phyloP scores from a whole-genome alignment of 2,329 filamentous ascomycete species.

The Triangularia verruculosa region DNA sequence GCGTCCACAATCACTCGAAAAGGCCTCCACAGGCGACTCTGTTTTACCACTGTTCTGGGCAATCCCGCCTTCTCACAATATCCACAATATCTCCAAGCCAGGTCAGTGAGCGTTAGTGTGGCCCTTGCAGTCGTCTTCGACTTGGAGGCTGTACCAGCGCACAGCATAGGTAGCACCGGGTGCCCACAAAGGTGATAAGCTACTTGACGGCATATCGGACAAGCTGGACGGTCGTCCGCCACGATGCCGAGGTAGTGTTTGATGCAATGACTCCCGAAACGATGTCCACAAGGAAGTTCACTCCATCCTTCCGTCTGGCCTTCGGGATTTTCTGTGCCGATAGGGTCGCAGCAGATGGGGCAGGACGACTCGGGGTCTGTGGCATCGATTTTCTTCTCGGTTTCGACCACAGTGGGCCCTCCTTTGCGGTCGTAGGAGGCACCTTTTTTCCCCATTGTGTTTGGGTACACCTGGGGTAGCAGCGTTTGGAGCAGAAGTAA shows the following conservation, averaged over 20 bases:
- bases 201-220: constrained; percentile 40
- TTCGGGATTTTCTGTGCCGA: constrained; percentile 38
- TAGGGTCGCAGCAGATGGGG: constrained; percentile 43
- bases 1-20: background rate
- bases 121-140: background rate
- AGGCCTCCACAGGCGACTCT: background rate
- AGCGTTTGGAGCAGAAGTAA: background rate
- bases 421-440: background rate
- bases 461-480: no score
- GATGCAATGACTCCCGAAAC: constrained; percentile 43
- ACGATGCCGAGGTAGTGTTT: constrained; percentile 41
- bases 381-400: constrained; percentile 15
- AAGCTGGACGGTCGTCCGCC: constrained; percentile 36
- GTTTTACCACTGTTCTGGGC: background rate
- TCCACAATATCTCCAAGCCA: background rate
- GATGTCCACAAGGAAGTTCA: constrained; percentile 42
- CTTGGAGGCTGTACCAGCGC: background rate
- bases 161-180: constrained; percentile 31
- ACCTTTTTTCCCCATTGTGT: background rate
- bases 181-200: constrained; percentile 35
- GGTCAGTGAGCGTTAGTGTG: background rate
- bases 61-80: constrained; percentile 7
- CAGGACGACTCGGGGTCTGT: constrained; percentile 30
- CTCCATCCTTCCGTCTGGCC: constrained; percentile 41
- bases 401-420: background rate